Evolutionary conservation across 2,329 filamentous ascomycete genomes (phyloP).

Genomic region (Xylaria arbuscula): DNA sequence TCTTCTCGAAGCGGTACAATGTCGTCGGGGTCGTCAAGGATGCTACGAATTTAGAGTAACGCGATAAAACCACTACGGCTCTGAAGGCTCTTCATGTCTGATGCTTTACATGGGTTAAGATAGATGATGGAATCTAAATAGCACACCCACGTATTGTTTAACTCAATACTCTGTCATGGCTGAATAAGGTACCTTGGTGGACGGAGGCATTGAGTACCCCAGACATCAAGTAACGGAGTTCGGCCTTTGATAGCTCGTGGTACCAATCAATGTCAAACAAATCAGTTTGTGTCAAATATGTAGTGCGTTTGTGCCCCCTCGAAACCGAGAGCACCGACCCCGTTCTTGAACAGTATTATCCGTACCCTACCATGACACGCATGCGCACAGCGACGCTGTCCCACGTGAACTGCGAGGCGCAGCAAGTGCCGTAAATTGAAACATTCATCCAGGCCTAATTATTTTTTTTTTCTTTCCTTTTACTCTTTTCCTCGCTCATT

Average conservation of each 20-base stretch:
- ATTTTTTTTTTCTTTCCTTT: too few relatives aligned
- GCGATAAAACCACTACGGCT: background rate
- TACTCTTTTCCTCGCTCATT: too few relatives aligned
- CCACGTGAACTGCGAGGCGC: constrained; percentile 24
- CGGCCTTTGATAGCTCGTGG: constrained; percentile 25
- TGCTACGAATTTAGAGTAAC: constrained; percentile 66
- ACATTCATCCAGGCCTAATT: background rate
- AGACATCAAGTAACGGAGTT: constrained; percentile 7
- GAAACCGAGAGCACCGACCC: constrained; percentile 25
- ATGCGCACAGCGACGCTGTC: constrained; percentile 25
- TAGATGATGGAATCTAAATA: background rate
- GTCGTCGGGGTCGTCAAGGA: constrained; percentile 77
- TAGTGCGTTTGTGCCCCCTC: constrained; percentile 17
- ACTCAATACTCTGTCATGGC: background rate
- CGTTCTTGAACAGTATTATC: constrained; percentile 15
- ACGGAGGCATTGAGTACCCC: background rate
- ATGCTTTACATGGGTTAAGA: background rate
- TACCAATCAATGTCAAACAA: constrained; percentile 30
- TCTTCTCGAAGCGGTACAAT: constrained; percentile 97
- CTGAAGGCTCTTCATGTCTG: background rate
- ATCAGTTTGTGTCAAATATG: constrained; percentile 18
- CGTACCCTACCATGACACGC: constrained; percentile 10
- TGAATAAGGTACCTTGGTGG: background rate
- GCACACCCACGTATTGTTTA: background rate
- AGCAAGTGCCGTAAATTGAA: background rate